A percentile compares a stretch with the other conserved stretches of the same genome.
Conservation (phyloP, 2,329 filamentous ascomycete genomes). For the Alternaria novae-zelandiae region DNA sequence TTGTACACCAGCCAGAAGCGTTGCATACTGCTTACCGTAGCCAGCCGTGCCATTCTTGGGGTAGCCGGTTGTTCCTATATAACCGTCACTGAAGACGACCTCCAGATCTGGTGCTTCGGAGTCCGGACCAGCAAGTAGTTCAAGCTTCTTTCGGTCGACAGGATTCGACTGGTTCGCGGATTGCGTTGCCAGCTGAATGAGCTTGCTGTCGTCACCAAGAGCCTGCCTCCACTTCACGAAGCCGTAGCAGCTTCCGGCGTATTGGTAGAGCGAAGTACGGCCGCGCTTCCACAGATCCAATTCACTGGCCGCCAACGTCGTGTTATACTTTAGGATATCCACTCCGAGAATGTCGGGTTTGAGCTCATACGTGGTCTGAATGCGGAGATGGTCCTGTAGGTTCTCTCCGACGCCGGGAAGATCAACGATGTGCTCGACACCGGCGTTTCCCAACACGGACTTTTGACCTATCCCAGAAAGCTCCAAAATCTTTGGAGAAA, state of each 20-base stretch:
- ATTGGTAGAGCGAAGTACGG: slow-evolving; percentile 47
- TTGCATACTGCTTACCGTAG: slow-evolving; percentile 30
- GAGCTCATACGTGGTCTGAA: slow-evolving; percentile 26
- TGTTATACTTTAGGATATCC: slow-evolving; percentile 27
- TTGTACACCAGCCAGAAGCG: slow-evolving; percentile 37
- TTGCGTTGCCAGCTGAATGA: slow-evolving; percentile 15
- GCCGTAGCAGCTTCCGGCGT: slow-evolving; percentile 47
- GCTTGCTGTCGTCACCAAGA: slow-evolving; percentile 28
- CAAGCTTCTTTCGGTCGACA: slow-evolving; percentile 23
- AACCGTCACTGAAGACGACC: slow-evolving; percentile 53
- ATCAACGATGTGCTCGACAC: slow-evolving; percentile 20
- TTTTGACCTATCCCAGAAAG: slow-evolving; percentile 30
- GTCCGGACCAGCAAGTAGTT: slow-evolving; percentile 42
- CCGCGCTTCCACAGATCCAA: slow-evolving; percentile 43
- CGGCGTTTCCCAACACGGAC: slow-evolving; percentile 10
- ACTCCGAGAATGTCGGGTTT: slow-evolving; percentile 20
- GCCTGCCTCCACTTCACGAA: slow-evolving; percentile 53
- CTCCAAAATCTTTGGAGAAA: slow-evolving; percentile 27
- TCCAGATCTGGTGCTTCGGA: slow-evolving; percentile 49
- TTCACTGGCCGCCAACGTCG: slow-evolving; percentile 47
- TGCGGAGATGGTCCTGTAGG: slow-evolving; percentile 30
- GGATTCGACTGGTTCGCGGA: slow-evolving; percentile 18
- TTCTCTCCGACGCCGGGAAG: slow-evolving; percentile 32
- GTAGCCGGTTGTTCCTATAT: slow-evolving; percentile 49
- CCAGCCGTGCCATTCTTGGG: slow-evolving; percentile 28